Evolutionary conservation across 208 protist species (phyloP), one percentile per base, ranked within the genome.

Genomic region (Leishmania guyanensis): DNA sequence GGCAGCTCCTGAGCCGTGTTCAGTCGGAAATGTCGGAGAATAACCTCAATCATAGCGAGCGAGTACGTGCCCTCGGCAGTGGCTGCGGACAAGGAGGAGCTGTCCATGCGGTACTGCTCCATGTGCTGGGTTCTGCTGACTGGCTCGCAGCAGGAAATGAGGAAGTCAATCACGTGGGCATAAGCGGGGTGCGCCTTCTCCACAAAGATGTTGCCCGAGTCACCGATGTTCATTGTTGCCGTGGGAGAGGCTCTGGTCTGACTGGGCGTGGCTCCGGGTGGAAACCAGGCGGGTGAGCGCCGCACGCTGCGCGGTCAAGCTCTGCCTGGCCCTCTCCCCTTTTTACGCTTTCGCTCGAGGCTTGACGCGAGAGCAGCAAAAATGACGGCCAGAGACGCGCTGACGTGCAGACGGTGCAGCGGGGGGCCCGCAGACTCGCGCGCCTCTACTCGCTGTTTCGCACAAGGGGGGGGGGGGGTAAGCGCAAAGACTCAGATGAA

Each of bases 131-230:
- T 96, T 62, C 95, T 89, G 75, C 93, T 96, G n/a, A 97, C 93
- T 10, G 95, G 95, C 85, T 98, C 92, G 84, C 91, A 96, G 87
- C 93, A 96, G 5, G 92, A 94, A 48, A 95, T 88, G 50, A 98
- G 91, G 77, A 98, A 98, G 84, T 98, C 92, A 29, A 79, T 81
- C 26, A 98, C 82, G 64, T 91, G 86, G 36, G 86, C 81, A 81
- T 96, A 96, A 14, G 90, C 92, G 1, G 93, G 90, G 83, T 96
- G 92, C n/a, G 80, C 80, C 70, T 77, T 92, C 77, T 96, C 85
- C 66, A 98, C 82, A 70, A 88, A 96, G 46, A 97, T 86, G 73
- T 87, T 91, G 64, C 94, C 94, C 4, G 86, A 86, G 9, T 84
- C 82, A 1, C 91, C 89, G 2, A 96, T 83, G 86, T 92, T 91